Evolutionary conservation across 495 filamentous ascomycete species (phyloP), one percentile per base, ranked within the genome.

Genomic region (Aspergillus wentii): DNA sequence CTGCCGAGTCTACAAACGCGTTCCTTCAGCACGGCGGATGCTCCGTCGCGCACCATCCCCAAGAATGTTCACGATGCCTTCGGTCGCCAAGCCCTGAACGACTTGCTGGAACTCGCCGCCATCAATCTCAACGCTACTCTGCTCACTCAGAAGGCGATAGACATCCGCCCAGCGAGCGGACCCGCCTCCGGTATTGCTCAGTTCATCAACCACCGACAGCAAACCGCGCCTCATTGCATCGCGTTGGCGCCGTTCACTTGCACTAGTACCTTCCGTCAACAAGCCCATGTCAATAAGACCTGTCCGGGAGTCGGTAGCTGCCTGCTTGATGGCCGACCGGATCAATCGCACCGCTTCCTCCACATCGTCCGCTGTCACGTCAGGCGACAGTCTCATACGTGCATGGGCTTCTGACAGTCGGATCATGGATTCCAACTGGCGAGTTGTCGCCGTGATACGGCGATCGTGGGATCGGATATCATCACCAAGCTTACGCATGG

Each of bases 401-500:
- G 92, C 92, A 63, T 97, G 94, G 10, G 92, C 91, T 71, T 98
- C 92, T 1, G 90, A 71, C 3, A 98, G 79, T 27, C 92, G 88
- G 57, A 98, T 96, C 85, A 97, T 97, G 22, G 83, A 89, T 62
- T 98, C 92, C 23, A 98, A 70, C 59, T 98, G 92, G 36, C 92
- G 76, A 8, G 92, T 98, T 8, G 92, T 98, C 31, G 92, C 92
- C 1, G 92, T 98, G 62, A 98, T 97, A 46, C 92, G 85, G 62
- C 94, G 91, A 55, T 98, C 92, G 1, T 83, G 73, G 9, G 90
- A 79, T 17, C 92, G 88, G 32, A 97, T 88, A 59, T 97, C 94
- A 59, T 94, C 88, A 44, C 92, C 92, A 1, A 97, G 75, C 52
- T 88, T 88, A 43, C 92, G 89, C 86, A 98, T 95, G 40, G 85